These are phyloP conservation scores for Heliocybe sulcata DNA, from an alignment of 1,284 basidiomycete species.

Conservation along the genomic window DNA sequence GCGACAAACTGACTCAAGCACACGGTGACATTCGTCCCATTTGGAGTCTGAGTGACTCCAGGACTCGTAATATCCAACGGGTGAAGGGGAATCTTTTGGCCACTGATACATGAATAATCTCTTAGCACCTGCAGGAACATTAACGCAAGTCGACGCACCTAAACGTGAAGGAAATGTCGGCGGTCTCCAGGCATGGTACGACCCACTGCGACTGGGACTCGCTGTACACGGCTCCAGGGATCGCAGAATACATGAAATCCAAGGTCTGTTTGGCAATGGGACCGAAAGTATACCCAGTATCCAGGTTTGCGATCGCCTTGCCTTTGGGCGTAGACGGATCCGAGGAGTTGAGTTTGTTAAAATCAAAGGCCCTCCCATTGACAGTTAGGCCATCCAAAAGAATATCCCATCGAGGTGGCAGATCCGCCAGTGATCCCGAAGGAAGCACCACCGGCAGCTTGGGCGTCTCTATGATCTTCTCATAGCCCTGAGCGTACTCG, in stretches of 20 bases:
- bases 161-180: slow-evolving; percentile 18
- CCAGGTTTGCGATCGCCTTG: slow-evolving; percentile 20
- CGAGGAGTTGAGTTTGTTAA: slow-evolving; percentile 16
- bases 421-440: neutral
- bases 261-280: slow-evolving; percentile 19
- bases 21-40: slow-evolving; percentile 11
- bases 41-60: slow-evolving; percentile 4
- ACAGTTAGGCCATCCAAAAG: slow-evolving; percentile 20
- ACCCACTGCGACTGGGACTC: slow-evolving; percentile 12
- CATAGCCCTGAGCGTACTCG: slow-evolving; percentile 17
- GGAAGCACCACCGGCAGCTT: slow-evolving; percentile 10
- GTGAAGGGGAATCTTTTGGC: slow-evolving; percentile 15
- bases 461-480: slow-evolving; percentile 15
- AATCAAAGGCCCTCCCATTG: slow-evolving; percentile 19
- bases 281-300: slow-evolving; percentile 23
- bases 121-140: neutral
- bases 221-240: slow-evolving; percentile 17
- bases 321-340: slow-evolving; percentile 17
- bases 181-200: slow-evolving; percentile 18
- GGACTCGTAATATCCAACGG: slow-evolving; percentile 19
- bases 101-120: slow-evolving; percentile 3
- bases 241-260: slow-evolving; percentile 21
- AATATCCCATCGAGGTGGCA: slow-evolving; percentile 17
- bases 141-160: slow-evolving; percentile 15
- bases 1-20: slow-evolving; percentile 15